Evolutionary conservation across 129 eudicot genomes (phyloP).

Genomic region (Rutidosis leptorrhynchoides): DNA sequence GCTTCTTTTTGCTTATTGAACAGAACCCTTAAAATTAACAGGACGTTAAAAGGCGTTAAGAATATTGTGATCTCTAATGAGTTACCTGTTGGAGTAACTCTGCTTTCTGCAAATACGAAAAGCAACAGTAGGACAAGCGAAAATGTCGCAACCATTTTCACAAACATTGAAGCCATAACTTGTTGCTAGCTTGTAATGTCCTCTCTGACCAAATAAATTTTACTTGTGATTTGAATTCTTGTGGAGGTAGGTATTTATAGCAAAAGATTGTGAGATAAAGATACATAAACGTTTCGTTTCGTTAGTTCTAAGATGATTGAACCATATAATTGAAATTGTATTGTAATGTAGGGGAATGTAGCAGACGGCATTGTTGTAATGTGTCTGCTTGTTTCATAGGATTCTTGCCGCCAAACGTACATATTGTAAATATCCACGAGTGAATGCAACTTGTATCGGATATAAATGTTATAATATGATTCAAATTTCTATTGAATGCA

Average conservation of each 20-base stretch:
- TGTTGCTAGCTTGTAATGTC: conserved; percentile 11
- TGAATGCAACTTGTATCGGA: too few species aligned
- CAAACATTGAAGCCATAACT: conserved; percentile 26
- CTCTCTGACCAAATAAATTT: background rate
- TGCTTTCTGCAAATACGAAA: conserved; percentile 18
- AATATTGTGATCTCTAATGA: too few species aligned
- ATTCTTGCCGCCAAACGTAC: background rate
- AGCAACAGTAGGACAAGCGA: conserved; percentile 24
- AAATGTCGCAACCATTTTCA: conserved; percentile 15
- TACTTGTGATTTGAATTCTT: conserved; percentile 1
- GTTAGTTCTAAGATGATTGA: conserved; percentile 20
- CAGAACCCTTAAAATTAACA: too few species aligned
- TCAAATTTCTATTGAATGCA: too few species aligned
- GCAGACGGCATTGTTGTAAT: background rate
- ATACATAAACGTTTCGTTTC: background rate
- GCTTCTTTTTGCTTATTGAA: too few species aligned
- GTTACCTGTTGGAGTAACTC: conserved; percentile 13
- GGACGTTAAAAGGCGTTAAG: background rate
- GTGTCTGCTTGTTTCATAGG: background rate
- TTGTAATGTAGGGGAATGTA: background rate
- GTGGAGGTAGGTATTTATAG: conserved; percentile 17
- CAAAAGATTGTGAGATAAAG: background rate
- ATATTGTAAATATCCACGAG: too few species aligned
- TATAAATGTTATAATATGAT: too few species aligned
- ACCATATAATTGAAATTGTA: background rate